Conservation (phyloP, 768 basidiomycete genomes). For the Tylopilus sp. region DNA sequence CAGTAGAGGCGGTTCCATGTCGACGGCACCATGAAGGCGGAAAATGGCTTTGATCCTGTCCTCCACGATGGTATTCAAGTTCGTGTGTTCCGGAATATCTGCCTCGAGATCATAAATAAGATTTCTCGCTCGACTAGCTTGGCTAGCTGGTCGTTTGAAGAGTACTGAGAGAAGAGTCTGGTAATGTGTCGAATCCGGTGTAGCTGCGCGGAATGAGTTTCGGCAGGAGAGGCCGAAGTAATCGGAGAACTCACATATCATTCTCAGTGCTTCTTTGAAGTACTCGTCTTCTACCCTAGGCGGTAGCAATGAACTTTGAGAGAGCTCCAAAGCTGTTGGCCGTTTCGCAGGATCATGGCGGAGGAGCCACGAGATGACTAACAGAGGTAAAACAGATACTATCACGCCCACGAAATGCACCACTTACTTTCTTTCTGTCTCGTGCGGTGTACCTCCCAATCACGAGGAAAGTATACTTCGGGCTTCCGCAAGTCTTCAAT, state of each 20-base stretch:
- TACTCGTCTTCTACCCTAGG: conserved; percentile 79
- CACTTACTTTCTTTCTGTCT: conserved; percentile 68
- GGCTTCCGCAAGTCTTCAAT: conserved; percentile 76
- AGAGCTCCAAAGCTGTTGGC: conserved; percentile 80
- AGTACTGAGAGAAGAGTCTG: conserved; percentile 74
- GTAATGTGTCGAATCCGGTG: conserved; percentile 78
- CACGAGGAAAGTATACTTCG: conserved; percentile 68
- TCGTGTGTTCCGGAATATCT: conserved; percentile 65
- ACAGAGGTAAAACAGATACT: conserved; percentile 2
- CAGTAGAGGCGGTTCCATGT: conserved; percentile 82
- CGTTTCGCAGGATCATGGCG: conserved; percentile 77
- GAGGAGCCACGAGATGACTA: conserved; percentile 78
- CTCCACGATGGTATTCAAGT: conserved; percentile 70
- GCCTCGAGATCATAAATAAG: conserved; percentile 74
- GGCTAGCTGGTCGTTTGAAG: conserved; percentile 69
- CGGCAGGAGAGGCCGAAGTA: background rate
- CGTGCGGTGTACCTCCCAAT: conserved; percentile 61
- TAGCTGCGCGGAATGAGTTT: conserved; percentile 41
- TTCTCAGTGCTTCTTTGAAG: conserved; percentile 71
- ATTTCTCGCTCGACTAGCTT: conserved; percentile 57
- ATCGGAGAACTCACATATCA: conserved; percentile 56
- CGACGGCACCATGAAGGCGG: conserved; percentile 85
- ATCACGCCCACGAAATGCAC: background rate
- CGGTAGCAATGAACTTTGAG: conserved; percentile 75
- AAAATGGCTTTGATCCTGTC: conserved; percentile 77